Conservation (phyloP, 768 basidiomycete genomes). For the Serpula lacrymans region DNA sequence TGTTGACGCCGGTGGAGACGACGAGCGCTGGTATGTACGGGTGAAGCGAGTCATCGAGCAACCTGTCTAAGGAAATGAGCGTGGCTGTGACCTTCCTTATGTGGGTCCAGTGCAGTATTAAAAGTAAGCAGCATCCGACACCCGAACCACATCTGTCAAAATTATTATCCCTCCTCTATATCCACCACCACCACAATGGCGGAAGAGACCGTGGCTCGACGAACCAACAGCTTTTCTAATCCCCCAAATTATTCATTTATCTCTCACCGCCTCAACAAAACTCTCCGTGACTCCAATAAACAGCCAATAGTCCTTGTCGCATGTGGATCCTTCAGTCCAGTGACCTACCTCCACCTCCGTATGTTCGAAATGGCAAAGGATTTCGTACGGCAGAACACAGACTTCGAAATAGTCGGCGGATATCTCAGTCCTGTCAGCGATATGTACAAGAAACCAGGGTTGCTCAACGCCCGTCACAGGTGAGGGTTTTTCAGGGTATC, state of each 20-base stretch:
- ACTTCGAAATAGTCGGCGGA: constrained; percentile 92
- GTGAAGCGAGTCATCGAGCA: no score
- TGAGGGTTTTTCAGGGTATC: no score
- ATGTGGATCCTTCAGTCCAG: constrained; percentile 96
- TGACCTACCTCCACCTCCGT: constrained; percentile 95
- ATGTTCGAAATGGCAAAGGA: constrained; percentile 99
- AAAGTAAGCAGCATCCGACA: no score
- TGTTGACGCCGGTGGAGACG: no score
- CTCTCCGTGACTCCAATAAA: constrained; percentile 60
- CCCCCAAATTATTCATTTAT: constrained; percentile 69
- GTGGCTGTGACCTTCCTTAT: no score
- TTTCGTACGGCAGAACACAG: constrained; percentile 86
- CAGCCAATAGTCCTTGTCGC: constrained; percentile 93
- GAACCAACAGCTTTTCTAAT: constrained; percentile 44
- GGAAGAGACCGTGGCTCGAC: constrained; percentile 15
- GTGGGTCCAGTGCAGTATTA: no score
- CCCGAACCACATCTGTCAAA: constrained; percentile 3
- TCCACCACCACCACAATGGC: constrained; percentile 21
- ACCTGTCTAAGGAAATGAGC: no score
- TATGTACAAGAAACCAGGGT: constrained; percentile 93
- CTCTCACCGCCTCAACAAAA: constrained; percentile 55
- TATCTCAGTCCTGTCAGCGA: constrained; percentile 97
- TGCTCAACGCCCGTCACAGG: constrained; percentile 87
- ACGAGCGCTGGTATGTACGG: no score
- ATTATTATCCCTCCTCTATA: constrained; percentile 9